A percentile compares a stretch with the other conserved stretches of the same genome.
These are phyloP conservation scores for Boletus sp. DNA, from an alignment of 768 basidiomycete species.

Conservation along the genomic window DNA sequence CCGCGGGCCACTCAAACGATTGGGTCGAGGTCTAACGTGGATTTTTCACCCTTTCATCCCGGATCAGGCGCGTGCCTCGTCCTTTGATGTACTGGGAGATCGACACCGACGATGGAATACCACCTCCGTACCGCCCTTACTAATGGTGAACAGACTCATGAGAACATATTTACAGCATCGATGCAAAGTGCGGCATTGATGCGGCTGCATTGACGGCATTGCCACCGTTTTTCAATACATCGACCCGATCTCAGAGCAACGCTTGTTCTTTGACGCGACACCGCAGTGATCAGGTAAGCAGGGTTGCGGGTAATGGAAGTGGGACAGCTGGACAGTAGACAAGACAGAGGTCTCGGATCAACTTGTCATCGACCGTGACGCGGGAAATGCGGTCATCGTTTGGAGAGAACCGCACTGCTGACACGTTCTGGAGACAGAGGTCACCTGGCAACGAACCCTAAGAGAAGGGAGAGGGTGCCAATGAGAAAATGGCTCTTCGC, in stretches of 20 bases:
- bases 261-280: slow-evolving; percentile 83
- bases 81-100: too few species aligned
- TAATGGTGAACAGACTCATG: slow-evolving; percentile 42
- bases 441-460: not conserved
- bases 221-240: slow-evolving; percentile 68
- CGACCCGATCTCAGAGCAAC: slow-evolving; percentile 84
- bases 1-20: too few species aligned
- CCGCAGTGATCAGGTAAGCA: slow-evolving; percentile 57
- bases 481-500: slow-evolving; percentile 2
- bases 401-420: too few species aligned
- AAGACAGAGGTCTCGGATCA: not conserved
- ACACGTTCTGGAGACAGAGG: not conserved
- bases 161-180: slow-evolving; percentile 85
- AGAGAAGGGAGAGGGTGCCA: not conserved
- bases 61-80: too few species aligned
- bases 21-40: too few species aligned
- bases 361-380: too few species aligned
- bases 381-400: too few species aligned
- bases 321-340: not conserved
- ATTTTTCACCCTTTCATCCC: too few species aligned
- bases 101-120: too few species aligned
- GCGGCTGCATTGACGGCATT: slow-evolving; percentile 71
- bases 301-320: slow-evolving; percentile 47
- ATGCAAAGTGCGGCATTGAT: slow-evolving; percentile 75
- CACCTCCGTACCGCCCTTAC: too few species aligned